A percentile compares a stretch with the other conserved stretches of the same genome.
Evolutionary conservation across 768 basidiomycete species (phyloP).

Genomic region (Boletus insuetus): DNA sequence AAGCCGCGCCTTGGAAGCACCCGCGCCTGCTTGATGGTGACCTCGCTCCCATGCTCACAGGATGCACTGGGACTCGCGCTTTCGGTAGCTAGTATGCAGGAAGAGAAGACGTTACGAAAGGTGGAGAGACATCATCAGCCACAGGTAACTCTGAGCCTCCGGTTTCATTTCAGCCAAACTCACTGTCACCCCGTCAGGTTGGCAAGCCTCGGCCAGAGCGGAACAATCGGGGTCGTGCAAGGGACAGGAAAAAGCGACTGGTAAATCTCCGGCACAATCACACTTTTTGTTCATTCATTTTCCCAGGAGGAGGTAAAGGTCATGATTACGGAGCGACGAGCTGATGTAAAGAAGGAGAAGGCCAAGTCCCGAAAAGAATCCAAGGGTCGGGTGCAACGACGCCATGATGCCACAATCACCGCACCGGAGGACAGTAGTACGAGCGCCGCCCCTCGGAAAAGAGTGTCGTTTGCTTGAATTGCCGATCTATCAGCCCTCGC

Average conservation of each 20-base stretch:
- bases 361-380: constrained; percentile 30
- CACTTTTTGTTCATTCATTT: constrained; percentile 10
- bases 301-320: constrained; percentile 43
- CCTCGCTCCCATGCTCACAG: constrained; percentile 29
- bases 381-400: constrained; percentile 11
- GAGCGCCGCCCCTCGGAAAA: constrained; percentile 29
- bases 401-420: constrained; percentile 9
- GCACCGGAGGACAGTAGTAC: constrained; percentile 4
- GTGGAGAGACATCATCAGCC: constrained; percentile 38
- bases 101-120: constrained; percentile 42
- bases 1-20: constrained; percentile 14
- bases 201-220: constrained; percentile 28
- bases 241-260: constrained; percentile 37
- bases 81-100: constrained; percentile 44
- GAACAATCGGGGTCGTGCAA: constrained; percentile 25
- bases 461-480: constrained; percentile 32
- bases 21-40: constrained; percentile 17
- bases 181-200: constrained; percentile 22
- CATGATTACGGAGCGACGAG: constrained; percentile 35
- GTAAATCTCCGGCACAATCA: constrained; percentile 29
- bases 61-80: constrained; percentile 47
- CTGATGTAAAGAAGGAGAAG: constrained; percentile 40
- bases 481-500: constrained; percentile 17
- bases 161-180: constrained; percentile 12
- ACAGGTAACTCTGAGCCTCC: constrained; percentile 32